A percentile compares a stretch with the other conserved stretches of the same genome.
Evolutionary conservation across 345 rosid species (phyloP).

Genomic region (Erysimum cheiranthoides): DNA sequence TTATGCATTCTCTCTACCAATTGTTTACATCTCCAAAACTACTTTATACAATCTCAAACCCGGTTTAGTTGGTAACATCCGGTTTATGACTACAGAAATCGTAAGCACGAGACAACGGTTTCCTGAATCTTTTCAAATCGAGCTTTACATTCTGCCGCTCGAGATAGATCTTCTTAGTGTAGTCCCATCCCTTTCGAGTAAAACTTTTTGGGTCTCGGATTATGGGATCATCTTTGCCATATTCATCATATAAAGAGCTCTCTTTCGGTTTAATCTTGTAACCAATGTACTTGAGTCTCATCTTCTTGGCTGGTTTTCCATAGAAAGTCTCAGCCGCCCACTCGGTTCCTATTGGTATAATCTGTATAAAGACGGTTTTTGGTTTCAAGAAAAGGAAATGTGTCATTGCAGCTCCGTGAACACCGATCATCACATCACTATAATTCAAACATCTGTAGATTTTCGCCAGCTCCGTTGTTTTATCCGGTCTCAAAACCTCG

Average conservation of each 20-base stretch:
- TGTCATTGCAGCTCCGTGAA: conserved; percentile 91
- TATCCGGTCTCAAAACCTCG: conserved; percentile 60
- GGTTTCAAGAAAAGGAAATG: conserved; percentile 83
- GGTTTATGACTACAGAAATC: conserved; percentile 20
- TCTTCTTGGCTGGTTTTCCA: conserved; percentile 73
- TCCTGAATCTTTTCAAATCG: conserved; percentile 58
- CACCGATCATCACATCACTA: conserved; percentile 78
- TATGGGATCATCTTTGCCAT: conserved; percentile 60
- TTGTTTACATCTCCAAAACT: background rate
- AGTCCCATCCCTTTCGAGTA: conserved; percentile 71
- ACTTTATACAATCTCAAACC: background rate
- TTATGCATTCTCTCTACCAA: background rate
- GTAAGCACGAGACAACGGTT: conserved; percentile 60
- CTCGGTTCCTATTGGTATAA: conserved; percentile 79
- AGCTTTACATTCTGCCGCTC: conserved; percentile 65
- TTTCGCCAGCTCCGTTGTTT: conserved; percentile 69
- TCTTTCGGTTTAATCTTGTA: conserved; percentile 65
- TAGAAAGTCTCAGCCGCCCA: conserved; percentile 85
- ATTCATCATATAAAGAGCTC: conserved; percentile 67
- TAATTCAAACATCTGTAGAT: conserved; percentile 63
- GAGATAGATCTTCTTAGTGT: conserved; percentile 74
- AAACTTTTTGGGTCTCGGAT: conserved; percentile 63
- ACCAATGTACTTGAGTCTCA: conserved; percentile 64
- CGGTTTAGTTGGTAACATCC: background rate
- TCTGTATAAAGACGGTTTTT: conserved; percentile 67